A percentile compares a stretch with the other conserved stretches of the same genome.
phyloP scores from a whole-genome alignment of 2,329 filamentous ascomycete species.

The Cytospora schulzeri region DNA sequence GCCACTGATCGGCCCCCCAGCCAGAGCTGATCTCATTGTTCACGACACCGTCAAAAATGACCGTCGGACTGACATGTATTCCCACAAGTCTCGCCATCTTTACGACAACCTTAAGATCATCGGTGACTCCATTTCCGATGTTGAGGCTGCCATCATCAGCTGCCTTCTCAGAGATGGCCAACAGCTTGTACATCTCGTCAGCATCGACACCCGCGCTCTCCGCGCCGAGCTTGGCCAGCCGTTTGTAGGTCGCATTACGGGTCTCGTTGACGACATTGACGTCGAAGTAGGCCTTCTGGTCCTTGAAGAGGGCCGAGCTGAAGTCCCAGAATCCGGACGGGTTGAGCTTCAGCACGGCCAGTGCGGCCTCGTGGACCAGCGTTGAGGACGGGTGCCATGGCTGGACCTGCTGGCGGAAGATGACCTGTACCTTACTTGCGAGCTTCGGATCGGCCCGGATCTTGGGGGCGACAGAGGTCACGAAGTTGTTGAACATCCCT shows the following conservation, averaged over 20 bases:
- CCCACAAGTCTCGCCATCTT: constrained; percentile 79
- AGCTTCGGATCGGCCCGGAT: constrained; percentile 63
- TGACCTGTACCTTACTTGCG: constrained; percentile 64
- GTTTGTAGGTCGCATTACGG: constrained; percentile 79
- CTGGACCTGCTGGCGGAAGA: constrained; percentile 91
- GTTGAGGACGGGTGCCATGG: constrained; percentile 92
- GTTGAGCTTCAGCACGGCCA: constrained; percentile 73
- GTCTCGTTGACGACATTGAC: constrained; percentile 80
- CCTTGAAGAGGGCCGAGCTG: constrained; percentile 63
- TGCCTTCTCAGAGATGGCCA: constrained; percentile 70
- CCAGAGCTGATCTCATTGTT: constrained; percentile 76
- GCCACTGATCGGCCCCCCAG: constrained; percentile 81
- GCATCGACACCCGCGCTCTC: constrained; percentile 69
- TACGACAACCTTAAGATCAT: constrained; percentile 81
- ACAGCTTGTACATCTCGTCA: constrained; percentile 66
- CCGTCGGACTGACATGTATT: constrained; percentile 89
- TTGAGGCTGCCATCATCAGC: constrained; percentile 71
- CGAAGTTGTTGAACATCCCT: constrained; percentile 75
- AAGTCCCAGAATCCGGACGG: constrained; percentile 81
- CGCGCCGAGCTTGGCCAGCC: constrained; percentile 74
- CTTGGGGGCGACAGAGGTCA: constrained; percentile 63
- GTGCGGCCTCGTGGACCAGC: constrained; percentile 75
- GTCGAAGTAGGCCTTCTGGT: constrained; percentile 82
- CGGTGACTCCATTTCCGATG: constrained; percentile 77
- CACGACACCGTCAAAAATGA: constrained; percentile 84